A percentile compares a stretch with the other conserved stretches of the same genome.
These are phyloP conservation scores for Trichosporon ovoides DNA, from an alignment of 1,284 basidiomycete genomes.

Conservation along the genomic window DNA sequence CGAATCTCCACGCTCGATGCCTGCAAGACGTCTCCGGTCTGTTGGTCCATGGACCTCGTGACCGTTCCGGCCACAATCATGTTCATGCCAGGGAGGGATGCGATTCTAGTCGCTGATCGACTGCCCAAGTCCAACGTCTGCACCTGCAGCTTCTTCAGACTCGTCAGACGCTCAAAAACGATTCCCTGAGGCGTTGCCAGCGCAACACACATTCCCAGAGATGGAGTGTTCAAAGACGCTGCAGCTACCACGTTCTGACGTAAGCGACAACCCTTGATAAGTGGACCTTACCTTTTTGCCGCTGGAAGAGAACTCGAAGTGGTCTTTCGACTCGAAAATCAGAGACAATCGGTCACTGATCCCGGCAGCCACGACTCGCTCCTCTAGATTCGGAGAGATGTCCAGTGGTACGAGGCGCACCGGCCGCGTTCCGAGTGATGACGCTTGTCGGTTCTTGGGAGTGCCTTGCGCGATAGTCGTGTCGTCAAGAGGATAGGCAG, in stretches of 20 bases:
- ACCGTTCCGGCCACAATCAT: conserved; percentile 63
- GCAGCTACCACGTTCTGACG: conserved; percentile 60
- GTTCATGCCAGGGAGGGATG: conserved; percentile 56
- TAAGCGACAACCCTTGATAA: neutral
- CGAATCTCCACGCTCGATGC: conserved; percentile 62
- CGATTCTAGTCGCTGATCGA: conserved; percentile 62
- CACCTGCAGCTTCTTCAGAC: conserved; percentile 74
- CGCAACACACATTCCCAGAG: conserved; percentile 57
- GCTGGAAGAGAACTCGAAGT: conserved; percentile 64
- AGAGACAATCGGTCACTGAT: conserved; percentile 43
- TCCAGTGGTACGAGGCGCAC: conserved; percentile 16
- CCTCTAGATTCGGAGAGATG: conserved; percentile 22
- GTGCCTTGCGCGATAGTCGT: neutral
- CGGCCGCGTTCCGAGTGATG: conserved; percentile 35
- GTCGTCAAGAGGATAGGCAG: conserved; percentile 53
- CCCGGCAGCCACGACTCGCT: conserved; percentile 32
- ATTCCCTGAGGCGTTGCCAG: conserved; percentile 58
- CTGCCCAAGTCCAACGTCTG: conserved; percentile 66
- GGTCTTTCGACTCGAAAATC: conserved; percentile 60
- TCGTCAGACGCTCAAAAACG: conserved; percentile 61
- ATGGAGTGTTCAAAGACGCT: conserved; percentile 53
- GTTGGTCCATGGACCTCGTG: conserved; percentile 54
- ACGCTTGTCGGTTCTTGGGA: conserved; percentile 49
- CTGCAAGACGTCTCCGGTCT: conserved; percentile 55
- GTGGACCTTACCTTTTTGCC: conserved; percentile 59